These are phyloP conservation scores for Xanthoconium separans DNA, from an alignment of 1,284 basidiomycete species.

Conservation along the genomic window DNA sequence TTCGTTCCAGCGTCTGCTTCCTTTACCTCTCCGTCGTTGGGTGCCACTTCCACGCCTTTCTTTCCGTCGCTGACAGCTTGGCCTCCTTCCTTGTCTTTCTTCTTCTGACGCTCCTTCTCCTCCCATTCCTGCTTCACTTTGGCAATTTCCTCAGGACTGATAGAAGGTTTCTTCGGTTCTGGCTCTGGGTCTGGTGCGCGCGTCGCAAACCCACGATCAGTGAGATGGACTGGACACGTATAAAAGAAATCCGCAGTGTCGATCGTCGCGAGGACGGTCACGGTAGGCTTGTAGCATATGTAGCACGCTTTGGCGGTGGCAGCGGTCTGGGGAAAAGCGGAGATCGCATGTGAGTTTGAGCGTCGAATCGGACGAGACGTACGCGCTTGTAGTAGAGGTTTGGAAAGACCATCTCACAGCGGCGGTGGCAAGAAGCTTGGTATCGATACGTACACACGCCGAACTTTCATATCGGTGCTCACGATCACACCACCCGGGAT, in stretches of 20 bases:
- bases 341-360: neutral
- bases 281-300: conserved; percentile 71
- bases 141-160: conserved; percentile 68
- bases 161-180: conserved; percentile 39
- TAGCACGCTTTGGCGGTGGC: conserved; percentile 70
- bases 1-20: conserved; percentile 26
- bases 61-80: conserved; percentile 33
- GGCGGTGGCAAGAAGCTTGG: no score
- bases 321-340: conserved; percentile 46
- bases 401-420: conserved; percentile 57
- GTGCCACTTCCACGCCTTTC: conserved; percentile 27
- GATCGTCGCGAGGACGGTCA: conserved; percentile 70
- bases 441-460: no score
- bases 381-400: conserved; percentile 83
- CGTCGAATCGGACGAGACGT: conserved; percentile 12
- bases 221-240: conserved; percentile 65
- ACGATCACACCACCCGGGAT: neutral
- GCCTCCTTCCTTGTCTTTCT: conserved; percentile 43
- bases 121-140: conserved; percentile 79
- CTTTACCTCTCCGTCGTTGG: conserved; percentile 19
- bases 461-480: no score
- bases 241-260: conserved; percentile 77
- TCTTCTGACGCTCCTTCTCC: conserved; percentile 62
- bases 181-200: conserved; percentile 44
- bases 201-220: conserved; percentile 69